Evolutionary conservation across 768 basidiomycete genomes (phyloP).

Genomic region (Lyophyllum atratum): DNA sequence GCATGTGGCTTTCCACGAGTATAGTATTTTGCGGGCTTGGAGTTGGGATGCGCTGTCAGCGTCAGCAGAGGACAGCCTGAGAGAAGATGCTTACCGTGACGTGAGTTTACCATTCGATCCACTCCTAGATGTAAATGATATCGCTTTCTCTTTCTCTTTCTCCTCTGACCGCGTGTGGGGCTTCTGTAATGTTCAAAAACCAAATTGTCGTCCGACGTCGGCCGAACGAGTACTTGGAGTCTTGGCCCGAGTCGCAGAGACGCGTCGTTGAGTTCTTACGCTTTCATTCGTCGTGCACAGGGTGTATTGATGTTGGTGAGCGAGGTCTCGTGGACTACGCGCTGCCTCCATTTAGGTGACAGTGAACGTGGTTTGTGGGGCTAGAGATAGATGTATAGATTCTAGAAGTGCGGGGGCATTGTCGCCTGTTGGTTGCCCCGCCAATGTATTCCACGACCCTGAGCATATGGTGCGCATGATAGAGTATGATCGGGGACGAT

Average conservation of each 20-base stretch:
- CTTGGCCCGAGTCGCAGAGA: conserved; percentile 2
- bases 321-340: conserved; percentile 7
- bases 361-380: neutral
- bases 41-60: conserved; percentile 23
- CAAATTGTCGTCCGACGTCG: neutral
- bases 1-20: conserved; percentile 36
- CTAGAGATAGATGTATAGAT: neutral
- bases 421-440: neutral
- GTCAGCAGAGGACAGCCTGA: conserved; percentile 18
- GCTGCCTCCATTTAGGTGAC: conserved; percentile 7
- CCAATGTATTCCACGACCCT: neutral
- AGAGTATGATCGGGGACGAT: neutral
- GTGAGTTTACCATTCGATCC: conserved; percentile 62
- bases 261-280: conserved; percentile 21
- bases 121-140: conserved; percentile 51
- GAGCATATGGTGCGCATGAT: neutral
- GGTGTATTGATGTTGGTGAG: conserved; percentile 14
- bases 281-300: conserved; percentile 12
- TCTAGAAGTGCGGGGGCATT: neutral
- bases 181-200: neutral
- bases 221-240: neutral
- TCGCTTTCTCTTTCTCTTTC: conserved; percentile 30
- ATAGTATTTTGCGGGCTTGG: conserved; percentile 27
- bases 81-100: conserved; percentile 28
- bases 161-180: conserved; percentile 21